Percentiles rank a stretch among this genome's conserved stretches.
Evolutionary conservation across 73 alveolate genomes (phyloP).

Genomic region (Paramecium sexaurelia): DNA sequence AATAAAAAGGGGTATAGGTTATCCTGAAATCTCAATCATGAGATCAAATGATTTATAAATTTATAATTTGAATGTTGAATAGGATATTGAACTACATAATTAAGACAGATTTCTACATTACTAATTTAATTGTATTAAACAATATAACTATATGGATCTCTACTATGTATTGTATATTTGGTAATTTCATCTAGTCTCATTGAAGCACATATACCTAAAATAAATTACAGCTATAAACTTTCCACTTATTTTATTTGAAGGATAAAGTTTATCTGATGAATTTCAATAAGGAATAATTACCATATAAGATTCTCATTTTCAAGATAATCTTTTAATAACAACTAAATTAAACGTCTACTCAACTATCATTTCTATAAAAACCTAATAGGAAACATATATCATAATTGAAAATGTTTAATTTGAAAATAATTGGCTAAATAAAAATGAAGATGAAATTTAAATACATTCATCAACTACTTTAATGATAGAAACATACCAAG

Average conservation of each 20-base stretch:
- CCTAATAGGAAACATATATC: background rate
- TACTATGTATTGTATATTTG: too few species aligned
- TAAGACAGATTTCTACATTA: background rate
- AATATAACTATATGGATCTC: background rate
- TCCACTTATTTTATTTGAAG: background rate
- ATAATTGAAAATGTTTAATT: background rate
- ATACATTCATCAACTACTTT: background rate
- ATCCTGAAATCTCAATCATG: background rate
- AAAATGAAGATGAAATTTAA: background rate
- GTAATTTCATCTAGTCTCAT: background rate
- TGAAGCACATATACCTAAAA: too few species aligned
- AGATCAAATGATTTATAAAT: background rate
- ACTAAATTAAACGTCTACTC: background rate
- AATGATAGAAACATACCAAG: background rate
- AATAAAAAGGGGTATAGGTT: background rate
- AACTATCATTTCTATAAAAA: background rate
- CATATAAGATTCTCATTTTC: too few species aligned
- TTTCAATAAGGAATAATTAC: background rate
- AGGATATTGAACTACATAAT: background rate
- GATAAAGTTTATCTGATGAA: background rate
- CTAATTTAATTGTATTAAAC: background rate
- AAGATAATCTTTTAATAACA: background rate
- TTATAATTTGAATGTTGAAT: background rate
- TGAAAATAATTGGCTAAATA: background rate
- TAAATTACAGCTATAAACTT: background rate